These are phyloP conservation scores for Stephanocyclus meneghinianus DNA, from an alignment of 352 stramenopile genomes.

Conservation along the genomic window DNA sequence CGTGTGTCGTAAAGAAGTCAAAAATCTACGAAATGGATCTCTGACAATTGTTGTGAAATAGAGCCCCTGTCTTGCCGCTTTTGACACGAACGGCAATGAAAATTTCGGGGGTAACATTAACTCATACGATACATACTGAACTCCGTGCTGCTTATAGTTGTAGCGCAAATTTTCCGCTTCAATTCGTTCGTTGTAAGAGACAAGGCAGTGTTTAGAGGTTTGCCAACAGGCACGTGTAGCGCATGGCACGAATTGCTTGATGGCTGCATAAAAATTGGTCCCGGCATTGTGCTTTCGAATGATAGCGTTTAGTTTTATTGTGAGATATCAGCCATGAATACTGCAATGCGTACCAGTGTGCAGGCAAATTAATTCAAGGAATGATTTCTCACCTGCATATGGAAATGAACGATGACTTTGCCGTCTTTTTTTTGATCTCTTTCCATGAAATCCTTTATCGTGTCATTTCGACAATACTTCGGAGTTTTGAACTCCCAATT, in stretches of 20 bases:
- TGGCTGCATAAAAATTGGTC: slow-evolving; percentile 36
- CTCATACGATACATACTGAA: slow-evolving; percentile 56
- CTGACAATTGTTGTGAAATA: slow-evolving; percentile 54
- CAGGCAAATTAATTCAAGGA: not conserved
- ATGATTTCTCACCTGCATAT: slow-evolving; percentile 24
- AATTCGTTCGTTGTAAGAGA: slow-evolving; percentile 46
- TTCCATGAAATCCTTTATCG: slow-evolving; percentile 19
- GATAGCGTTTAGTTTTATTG: no score
- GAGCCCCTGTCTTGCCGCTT: slow-evolving; percentile 29
- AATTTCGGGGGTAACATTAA: slow-evolving; percentile 48
- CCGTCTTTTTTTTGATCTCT: not conserved
- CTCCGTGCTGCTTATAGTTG: slow-evolving; percentile 45
- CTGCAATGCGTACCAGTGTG: no score
- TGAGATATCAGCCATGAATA: no score
- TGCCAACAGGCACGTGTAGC: slow-evolving; percentile 47
- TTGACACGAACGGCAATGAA: slow-evolving; percentile 44
- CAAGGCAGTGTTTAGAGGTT: slow-evolving; percentile 44
- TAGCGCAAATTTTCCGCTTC: slow-evolving; percentile 49
- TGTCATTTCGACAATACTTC: slow-evolving; percentile 7
- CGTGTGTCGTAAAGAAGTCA: slow-evolving; percentile 19
- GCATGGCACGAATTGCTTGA: slow-evolving; percentile 22
- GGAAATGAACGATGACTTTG: slow-evolving; percentile 54
- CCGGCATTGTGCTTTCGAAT: slow-evolving; percentile 42
- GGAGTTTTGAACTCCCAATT: slow-evolving; percentile 6
- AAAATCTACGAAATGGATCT: slow-evolving; percentile 41